phyloP scores from a whole-genome alignment of 2,329 filamentous ascomycete species.

The Aspergillus brasiliensis region DNA sequence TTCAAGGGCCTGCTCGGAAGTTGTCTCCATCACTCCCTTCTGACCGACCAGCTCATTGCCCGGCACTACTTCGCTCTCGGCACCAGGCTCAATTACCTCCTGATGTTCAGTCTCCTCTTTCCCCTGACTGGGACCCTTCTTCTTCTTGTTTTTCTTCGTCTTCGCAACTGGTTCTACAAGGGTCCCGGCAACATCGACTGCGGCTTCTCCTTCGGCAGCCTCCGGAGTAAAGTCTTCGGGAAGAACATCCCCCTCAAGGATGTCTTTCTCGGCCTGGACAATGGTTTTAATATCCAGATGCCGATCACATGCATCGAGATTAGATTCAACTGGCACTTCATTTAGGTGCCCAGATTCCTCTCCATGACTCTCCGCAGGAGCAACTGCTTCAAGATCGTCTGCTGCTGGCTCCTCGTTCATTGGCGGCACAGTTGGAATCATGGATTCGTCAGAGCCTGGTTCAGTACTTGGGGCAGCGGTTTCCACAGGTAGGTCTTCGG shows the following conservation, averaged over 20 bases:
- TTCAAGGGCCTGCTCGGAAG: not conserved
- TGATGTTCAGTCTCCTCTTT: conserved; percentile 7
- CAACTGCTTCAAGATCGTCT: not conserved
- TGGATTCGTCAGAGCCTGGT: not conserved
- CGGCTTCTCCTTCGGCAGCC: not conserved
- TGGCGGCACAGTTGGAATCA: not conserved
- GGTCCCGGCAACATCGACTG: conserved; percentile 5
- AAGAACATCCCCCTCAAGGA: not conserved
- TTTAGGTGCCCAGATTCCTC: not conserved
- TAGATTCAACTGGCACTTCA: not conserved
- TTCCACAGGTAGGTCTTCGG: not conserved
- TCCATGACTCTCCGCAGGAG: not conserved
- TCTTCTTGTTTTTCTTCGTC: conserved; percentile 33
- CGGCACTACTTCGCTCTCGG: conserved; percentile 1
- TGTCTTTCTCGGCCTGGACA: not conserved
- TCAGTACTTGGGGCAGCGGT: not conserved
- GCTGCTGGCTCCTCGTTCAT: not conserved
- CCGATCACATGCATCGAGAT: not conserved
- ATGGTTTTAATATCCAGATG: not conserved
- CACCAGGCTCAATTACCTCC: not conserved
- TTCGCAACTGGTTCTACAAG: conserved; percentile 8
- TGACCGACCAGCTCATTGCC: not conserved
- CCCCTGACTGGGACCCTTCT: conserved; percentile 19
- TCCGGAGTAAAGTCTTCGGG: not conserved
- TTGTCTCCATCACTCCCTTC: not conserved